phyloP scores from a whole-genome alignment of 164 flowering plant species.

The Amborella trichopoda region DNA sequence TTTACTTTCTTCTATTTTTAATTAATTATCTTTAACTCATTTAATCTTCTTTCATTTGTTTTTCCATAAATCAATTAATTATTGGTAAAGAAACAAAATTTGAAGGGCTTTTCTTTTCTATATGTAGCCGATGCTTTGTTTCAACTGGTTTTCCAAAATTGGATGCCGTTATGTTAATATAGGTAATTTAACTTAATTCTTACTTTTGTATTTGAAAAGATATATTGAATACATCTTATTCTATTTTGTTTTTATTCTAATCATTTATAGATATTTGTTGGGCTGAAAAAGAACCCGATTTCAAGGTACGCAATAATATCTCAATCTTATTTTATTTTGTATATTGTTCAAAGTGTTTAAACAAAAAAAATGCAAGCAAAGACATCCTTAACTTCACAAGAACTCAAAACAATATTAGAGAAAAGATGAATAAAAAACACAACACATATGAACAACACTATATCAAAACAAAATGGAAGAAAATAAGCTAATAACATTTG shows the following conservation, averaged over 20 bases:
- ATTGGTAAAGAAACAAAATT: no score
- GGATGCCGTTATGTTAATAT: constrained; percentile 47
- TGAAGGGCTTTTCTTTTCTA: background rate
- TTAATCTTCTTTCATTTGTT: background rate
- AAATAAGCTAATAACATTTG: no score
- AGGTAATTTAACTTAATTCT: constrained; percentile 19
- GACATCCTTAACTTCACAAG: no score
- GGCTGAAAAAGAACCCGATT: constrained; percentile 47
- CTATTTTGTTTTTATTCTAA: background rate
- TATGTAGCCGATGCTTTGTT: constrained; percentile 53
- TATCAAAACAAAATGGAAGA: no score
- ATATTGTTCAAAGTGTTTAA: no score
- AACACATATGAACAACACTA: no score
- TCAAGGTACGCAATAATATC: constrained; percentile 30
- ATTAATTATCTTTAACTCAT: background rate
- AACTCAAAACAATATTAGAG: no score
- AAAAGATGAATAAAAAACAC: no score
- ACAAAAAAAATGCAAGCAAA: no score
- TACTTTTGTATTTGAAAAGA: background rate
- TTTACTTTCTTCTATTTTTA: background rate
- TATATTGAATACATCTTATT: background rate
- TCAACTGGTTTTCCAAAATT: constrained; percentile 29
- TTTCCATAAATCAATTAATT: background rate
- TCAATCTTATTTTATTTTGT: no score
- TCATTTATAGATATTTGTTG: constrained; percentile 52